Conservation (phyloP, 1,284 basidiomycete genomes). For the Phenoliferia sp. region DNA sequence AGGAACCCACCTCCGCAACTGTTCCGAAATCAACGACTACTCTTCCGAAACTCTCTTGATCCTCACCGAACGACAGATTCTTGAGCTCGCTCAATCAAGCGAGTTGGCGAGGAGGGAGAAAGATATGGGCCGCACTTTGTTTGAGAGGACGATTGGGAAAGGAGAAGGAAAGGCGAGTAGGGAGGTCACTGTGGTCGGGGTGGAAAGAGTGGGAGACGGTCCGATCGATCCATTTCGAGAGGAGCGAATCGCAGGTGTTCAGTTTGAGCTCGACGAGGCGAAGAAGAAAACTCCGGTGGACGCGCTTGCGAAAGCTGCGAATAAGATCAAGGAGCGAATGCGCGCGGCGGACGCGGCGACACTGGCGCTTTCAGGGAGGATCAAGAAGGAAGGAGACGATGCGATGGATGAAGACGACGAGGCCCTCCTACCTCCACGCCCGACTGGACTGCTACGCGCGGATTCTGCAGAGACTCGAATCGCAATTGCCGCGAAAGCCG, state of each 20-base stretch:
- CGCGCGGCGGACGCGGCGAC: not conserved
- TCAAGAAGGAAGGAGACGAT: not conserved
- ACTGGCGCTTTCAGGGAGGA: not conserved
- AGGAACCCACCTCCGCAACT: constrained; percentile 58
- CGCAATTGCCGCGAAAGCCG: constrained; percentile 1
- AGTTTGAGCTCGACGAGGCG: constrained; percentile 14
- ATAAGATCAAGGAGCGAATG: constrained; percentile 9
- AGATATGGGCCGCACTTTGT: constrained; percentile 47
- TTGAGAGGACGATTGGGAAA: constrained; percentile 54
- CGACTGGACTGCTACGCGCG: constrained; percentile 14
- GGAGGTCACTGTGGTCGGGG: constrained; percentile 47
- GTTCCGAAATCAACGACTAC: constrained; percentile 57
- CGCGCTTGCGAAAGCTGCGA: constrained; percentile 12
- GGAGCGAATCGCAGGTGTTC: not conserved
- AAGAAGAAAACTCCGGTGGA: constrained; percentile 11
- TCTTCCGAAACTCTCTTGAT: constrained; percentile 54
- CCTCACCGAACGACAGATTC: constrained; percentile 53
- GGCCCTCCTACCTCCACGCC: not conserved
- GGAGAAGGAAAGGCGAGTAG: constrained; percentile 48
- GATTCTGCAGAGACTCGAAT: not conserved
- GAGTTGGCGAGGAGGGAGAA: constrained; percentile 39
- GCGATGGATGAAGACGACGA: not conserved
- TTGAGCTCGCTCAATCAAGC: constrained; percentile 12
- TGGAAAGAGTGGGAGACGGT: constrained; percentile 47
- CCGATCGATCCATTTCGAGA: not conserved